Evolutionary conservation across 164 flowering plant genomes (phyloP).

Genomic region (Berberis vulgaris): DNA sequence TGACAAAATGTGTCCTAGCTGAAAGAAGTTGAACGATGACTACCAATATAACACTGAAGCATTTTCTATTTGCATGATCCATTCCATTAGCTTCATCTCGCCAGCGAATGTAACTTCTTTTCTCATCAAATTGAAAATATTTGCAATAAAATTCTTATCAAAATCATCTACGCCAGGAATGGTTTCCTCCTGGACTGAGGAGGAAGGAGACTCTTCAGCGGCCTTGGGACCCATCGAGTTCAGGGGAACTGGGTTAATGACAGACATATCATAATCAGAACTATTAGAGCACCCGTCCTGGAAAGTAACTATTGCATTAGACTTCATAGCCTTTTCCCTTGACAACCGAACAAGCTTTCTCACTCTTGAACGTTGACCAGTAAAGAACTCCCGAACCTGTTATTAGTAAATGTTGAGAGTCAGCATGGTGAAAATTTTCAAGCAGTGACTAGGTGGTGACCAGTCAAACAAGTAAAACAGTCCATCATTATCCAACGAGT

Average conservation of each 20-base stretch:
- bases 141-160: conserved; percentile 64
- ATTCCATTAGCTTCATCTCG: conserved; percentile 83
- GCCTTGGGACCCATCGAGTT: conserved; percentile 31
- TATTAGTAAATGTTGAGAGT: background rate
- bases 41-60: conserved; percentile 69
- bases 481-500: too few species aligned
- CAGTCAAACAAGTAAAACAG: too few species aligned
- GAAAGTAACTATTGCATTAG: conserved; percentile 17
- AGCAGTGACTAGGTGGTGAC: background rate
- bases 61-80: conserved; percentile 75
- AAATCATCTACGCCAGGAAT: conserved; percentile 44
- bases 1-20: background rate
- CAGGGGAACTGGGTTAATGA: conserved; percentile 37
- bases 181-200: conserved; percentile 44
- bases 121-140: conserved; percentile 65
- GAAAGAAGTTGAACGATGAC: conserved; percentile 1
- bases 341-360: conserved; percentile 58
- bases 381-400: conserved; percentile 86
- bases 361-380: conserved; percentile 74
- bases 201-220: conserved; percentile 44
- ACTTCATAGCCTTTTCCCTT: conserved; percentile 48
- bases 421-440: background rate
- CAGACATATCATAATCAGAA: conserved; percentile 25
- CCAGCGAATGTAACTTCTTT: conserved; percentile 86
- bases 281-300: conserved; percentile 24